phyloP scores from a whole-genome alignment of 169 alveolate species.

The Cryptosporidium sp. region DNA sequence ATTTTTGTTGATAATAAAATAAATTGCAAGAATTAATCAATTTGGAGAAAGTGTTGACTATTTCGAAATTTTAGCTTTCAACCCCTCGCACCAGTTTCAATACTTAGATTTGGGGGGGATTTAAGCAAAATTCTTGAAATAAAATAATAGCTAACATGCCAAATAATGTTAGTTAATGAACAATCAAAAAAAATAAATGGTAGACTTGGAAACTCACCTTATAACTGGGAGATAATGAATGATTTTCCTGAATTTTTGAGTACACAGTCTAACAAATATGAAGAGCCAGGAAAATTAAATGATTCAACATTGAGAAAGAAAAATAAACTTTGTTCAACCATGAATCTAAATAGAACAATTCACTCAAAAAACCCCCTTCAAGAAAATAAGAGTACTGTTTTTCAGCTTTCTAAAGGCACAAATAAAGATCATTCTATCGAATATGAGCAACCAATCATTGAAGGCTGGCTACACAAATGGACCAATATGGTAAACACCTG shows the following conservation, averaged over 20 bases:
- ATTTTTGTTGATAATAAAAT: too few species aligned
- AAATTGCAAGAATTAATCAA: not conserved
- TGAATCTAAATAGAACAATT: not conserved
- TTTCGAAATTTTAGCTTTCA: too few species aligned
- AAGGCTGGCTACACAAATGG: constrained; percentile 90
- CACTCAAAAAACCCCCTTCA: not conserved
- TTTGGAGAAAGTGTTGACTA: too few species aligned
- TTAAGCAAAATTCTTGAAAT: not conserved
- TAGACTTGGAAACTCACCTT: not conserved
- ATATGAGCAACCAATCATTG: constrained; percentile 74
- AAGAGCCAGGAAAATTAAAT: not conserved
- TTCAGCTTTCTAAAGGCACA: not conserved
- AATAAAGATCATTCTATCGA: not conserved
- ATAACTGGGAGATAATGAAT: not conserved
- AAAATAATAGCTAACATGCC: constrained; percentile 5
- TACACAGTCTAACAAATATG: not conserved
- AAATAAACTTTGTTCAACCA: not conserved
- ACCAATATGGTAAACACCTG: constrained; percentile 88
- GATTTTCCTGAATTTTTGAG: not conserved
- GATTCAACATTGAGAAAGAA: not conserved
- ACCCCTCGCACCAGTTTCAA: not conserved
- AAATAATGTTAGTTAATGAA: not conserved
- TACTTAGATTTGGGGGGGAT: constrained; percentile 36
- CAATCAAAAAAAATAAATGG: not conserved
- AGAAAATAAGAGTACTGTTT: not conserved